Conservation (phyloP, 768 basidiomycete species). For the Termitomyces sp. region DNA sequence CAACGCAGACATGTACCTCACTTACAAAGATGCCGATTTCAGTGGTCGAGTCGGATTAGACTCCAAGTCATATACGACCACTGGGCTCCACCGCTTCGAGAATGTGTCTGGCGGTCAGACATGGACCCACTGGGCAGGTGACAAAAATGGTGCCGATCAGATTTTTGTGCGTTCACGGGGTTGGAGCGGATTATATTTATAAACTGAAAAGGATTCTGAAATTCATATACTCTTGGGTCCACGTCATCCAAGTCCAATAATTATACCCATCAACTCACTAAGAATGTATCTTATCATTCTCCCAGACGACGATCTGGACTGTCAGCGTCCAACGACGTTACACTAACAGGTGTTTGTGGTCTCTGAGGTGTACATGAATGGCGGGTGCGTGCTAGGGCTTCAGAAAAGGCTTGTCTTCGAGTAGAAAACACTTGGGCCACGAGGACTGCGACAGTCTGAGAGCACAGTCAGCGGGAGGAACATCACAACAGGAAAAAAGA, state of each 20-base stretch:
- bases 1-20: constrained; percentile 54
- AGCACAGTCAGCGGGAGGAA: neutral
- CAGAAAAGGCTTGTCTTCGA: constrained; percentile 26
- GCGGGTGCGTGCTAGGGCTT: constrained; percentile 11
- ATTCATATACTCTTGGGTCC: neutral
- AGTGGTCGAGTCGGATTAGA: constrained; percentile 42
- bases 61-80: constrained; percentile 37
- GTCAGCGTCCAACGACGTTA: constrained; percentile 6
- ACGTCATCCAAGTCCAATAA: neutral
- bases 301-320: constrained; percentile 10
- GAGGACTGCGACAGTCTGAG: constrained; percentile 28
- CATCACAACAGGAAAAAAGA: neutral
- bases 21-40: constrained; percentile 48
- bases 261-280: neutral
- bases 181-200: constrained; percentile 47
- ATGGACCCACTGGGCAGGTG: constrained; percentile 42
- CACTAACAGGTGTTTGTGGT: neutral
- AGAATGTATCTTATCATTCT: neutral
- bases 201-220: neutral
- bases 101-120: constrained; percentile 6
- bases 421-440: constrained; percentile 27
- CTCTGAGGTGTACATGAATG: neutral
- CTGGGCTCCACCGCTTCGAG: constrained; percentile 19
- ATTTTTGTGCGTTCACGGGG: constrained; percentile 38
- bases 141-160: constrained; percentile 34